Base-by-base conservation (phyloP, 2,329 filamentous ascomycete species). In the Sporothrix globosa region DNA sequence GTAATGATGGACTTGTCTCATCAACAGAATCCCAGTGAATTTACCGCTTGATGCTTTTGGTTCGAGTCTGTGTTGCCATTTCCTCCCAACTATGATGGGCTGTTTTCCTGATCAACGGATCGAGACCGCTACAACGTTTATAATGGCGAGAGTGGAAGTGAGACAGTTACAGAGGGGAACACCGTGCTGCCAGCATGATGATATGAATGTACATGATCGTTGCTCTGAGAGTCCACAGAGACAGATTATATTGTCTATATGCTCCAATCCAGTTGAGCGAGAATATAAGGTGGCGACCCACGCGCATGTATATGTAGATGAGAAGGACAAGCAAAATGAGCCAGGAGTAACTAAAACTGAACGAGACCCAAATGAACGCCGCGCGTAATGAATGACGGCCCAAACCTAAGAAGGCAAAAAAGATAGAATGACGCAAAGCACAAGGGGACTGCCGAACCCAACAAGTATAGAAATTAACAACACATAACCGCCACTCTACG, bases 231-330 rank as follows among this genome's bases (percentile, higher is more conserved):
- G 34, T 61, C 34, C 56, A 21, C 19, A 13, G 19, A 39, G 39
- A 39, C n/a, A 44, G 56, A 61, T 17, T 61, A 7, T 61, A 46
- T 46, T 63, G 44, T 63, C 39, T 63, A 63, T 46, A 63, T 63
- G 58, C n/a, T 17, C 39, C 58, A 17, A 46, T 24, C n/a, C 58
- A 19, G 14, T 21, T 13, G 9, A 19, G 10, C 24, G 4, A 44
- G 39, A 63, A 9, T 39, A 24, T 46, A 13, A 4, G 27, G 21
- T 46, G n/a, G 21, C 11, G 9, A 17, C 5, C 39, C 39, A 27
- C 6, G n/a, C 5, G 39, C 21, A 63, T 2, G 17, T 4, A 46
- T 27, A 27, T 46, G 39, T 9, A 34, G 30, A 63, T 11, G 13
- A 41, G 56, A 60, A 41, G n/a, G 13, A 19, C 19, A 39, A 6